Percentiles rank a stretch among this genome's conserved stretches.
phyloP scores from a whole-genome alignment of 2,329 filamentous ascomycete genomes.

The Bimuria novae-zelandiae region DNA sequence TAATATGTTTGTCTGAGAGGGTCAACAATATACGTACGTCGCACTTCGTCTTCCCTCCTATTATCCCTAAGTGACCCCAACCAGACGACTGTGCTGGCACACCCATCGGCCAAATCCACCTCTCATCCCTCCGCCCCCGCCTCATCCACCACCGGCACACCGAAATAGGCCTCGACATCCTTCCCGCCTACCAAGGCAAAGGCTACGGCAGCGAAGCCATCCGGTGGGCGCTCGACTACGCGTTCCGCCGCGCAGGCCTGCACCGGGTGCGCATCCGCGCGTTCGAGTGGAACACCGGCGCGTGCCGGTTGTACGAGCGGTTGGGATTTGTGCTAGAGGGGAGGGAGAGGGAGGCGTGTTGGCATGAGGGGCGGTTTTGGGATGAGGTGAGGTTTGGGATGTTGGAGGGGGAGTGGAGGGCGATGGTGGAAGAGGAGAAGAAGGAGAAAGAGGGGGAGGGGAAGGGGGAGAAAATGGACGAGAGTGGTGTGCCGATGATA shows the following conservation, averaged over 20 bases:
- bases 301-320: conserved; percentile 50
- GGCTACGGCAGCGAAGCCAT: conserved; percentile 57
- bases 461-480: neutral
- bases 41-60: neutral
- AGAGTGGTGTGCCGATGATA: neutral
- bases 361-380: conserved; percentile 50
- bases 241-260: conserved; percentile 51
- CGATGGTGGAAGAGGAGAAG: conserved; percentile 8
- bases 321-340: conserved; percentile 55
- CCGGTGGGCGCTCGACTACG: conserved; percentile 54
- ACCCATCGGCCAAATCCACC: conserved; percentile 24
- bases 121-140: neutral
- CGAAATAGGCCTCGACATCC: conserved; percentile 48
- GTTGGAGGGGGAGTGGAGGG: conserved; percentile 36
- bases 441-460: neutral
- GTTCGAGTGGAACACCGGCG: conserved; percentile 51
- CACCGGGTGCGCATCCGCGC: conserved; percentile 51
- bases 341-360: conserved; percentile 48
- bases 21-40: neutral
- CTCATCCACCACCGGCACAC: conserved; percentile 49
- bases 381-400: conserved; percentile 33
- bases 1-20: conserved; percentile 2
- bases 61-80: neutral
- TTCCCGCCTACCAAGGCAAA: conserved; percentile 40
- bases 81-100: neutral